Evolutionary conservation across 176 grass and related monocot genomes (phyloP).

Genomic region (Microstegium vimineum): DNA sequence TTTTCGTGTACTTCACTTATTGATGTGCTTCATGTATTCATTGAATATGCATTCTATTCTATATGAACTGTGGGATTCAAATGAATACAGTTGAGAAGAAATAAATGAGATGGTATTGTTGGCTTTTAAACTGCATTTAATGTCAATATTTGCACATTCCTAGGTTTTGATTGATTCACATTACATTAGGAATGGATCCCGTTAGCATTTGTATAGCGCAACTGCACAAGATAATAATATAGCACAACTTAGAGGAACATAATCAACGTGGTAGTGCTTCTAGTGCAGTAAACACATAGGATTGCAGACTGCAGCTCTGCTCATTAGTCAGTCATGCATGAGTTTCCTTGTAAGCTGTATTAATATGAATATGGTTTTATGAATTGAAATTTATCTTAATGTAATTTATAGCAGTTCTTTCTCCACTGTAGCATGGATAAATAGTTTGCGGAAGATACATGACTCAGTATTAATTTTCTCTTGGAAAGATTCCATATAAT

Average conservation of each 20-base stretch:
- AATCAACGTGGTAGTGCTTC: not conserved
- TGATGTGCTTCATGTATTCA: not conserved
- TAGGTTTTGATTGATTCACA: not conserved
- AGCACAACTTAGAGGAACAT: not conserved
- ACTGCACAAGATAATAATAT: not conserved
- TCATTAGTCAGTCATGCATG: not conserved
- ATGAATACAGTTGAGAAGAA: not conserved
- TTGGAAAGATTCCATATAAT: not conserved
- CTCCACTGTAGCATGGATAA: not conserved
- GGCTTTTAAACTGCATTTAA: not conserved
- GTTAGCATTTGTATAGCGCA: not conserved
- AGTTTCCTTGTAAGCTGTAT: constrained; percentile 4
- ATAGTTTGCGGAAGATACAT: not conserved
- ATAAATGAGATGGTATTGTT: not conserved
- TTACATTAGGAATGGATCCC: not conserved
- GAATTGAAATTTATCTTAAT: not conserved
- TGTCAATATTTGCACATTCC: not conserved
- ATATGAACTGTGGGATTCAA: not conserved
- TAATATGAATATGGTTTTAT: not conserved
- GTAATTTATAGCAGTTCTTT: not conserved
- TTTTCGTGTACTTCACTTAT: not conserved
- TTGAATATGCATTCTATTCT: constrained; percentile 4
- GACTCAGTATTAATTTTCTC: not conserved
- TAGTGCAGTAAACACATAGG: not conserved
- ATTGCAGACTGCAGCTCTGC: not conserved